A percentile compares a stretch with the other conserved stretches of the same genome.
Evolutionary conservation across 495 filamentous ascomycete species (phyloP).

Genomic region (Aspergillus hancockii): DNA sequence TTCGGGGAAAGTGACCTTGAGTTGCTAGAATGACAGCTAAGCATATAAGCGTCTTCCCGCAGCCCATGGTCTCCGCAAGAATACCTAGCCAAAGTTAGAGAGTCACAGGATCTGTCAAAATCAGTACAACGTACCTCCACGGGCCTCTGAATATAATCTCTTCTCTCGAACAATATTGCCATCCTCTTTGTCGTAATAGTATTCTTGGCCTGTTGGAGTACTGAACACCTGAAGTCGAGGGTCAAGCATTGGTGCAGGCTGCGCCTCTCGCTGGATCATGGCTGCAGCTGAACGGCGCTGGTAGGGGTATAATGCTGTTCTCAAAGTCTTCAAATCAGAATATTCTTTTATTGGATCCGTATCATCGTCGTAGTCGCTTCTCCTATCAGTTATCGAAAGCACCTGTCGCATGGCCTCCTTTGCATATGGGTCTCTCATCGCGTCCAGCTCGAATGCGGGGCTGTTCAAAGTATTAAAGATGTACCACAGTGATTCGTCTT

Average conservation of each 20-base stretch:
- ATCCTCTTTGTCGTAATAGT: conserved; percentile 72
- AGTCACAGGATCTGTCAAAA: neutral
- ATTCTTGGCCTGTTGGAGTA: conserved; percentile 62
- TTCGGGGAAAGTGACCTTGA: conserved; percentile 62
- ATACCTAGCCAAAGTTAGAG: conserved; percentile 29
- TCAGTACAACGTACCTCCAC: conserved; percentile 56
- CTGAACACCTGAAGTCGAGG: conserved; percentile 62
- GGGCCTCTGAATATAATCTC: conserved; percentile 69
- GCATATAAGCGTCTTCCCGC: conserved; percentile 88
- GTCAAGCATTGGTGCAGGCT: conserved; percentile 66
- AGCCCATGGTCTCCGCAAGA: conserved; percentile 63
- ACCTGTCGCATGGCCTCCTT: conserved; percentile 63
- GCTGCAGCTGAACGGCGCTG: conserved; percentile 79
- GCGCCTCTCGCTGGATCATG: conserved; percentile 82
- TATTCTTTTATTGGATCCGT: conserved; percentile 17
- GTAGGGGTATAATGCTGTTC: conserved; percentile 70
- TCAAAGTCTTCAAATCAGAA: conserved; percentile 58
- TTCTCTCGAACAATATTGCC: conserved; percentile 62
- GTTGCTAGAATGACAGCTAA: conserved; percentile 83
- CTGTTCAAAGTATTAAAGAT: conserved; percentile 85
- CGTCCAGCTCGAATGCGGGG: conserved; percentile 58
- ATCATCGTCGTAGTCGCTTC: conserved; percentile 2
- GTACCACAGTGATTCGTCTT: conserved; percentile 69
- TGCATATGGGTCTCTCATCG: conserved; percentile 55
- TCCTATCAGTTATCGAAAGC: conserved; percentile 35